Base-by-base conservation (phyloP, 2,329 filamentous ascomycete species). In the Penicillium freii region DNA sequence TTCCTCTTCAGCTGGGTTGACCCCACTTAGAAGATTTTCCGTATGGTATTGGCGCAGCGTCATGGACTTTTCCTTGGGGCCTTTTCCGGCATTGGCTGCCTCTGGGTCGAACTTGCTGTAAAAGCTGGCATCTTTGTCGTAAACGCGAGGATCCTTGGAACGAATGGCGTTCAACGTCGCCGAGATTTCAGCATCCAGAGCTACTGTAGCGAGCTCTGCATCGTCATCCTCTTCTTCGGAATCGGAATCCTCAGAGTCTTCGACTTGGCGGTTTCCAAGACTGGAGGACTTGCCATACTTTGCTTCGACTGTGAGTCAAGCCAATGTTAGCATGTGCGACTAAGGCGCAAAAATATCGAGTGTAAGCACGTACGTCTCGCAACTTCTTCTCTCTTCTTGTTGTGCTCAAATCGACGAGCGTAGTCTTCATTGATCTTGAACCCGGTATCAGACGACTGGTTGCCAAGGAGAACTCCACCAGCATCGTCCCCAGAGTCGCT, bases 331-430 rank as follows among this genome's bases (percentile, higher is more conserved):
- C 21, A 33, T 40, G 48, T 54, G 42, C n/a, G 11, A 13, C 6
- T 53, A 19, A 15, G 3, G 36, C 40, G 5, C 46, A 33, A 23
- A 11, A 19, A 11, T 15, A 2, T 21, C 2, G 19, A n/a, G n/a
- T 38, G 7, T 33, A 57, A 19, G 66, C 70, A 60, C 73, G 75
- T 72, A 63, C 59, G 71, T 70, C 76, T 92, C 87, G 54, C 54
- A 62, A 86, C 79, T 73, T 99, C 94, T 71, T 96, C 92, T 57
- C 93, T 85, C 79, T 96, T 96, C 80, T 97, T 97, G 78, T 99
- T 99, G 78, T 97, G 84, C 75, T 99, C 94, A 68, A 96, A 97
- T 40, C 91, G 84, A 65, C 84, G 86, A 43, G 94, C 94, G 74
- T 88, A 99, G 51, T 95, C 91, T 72, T 92, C 82, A 75, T 99